phyloP scores from a whole-genome alignment of 176 grass and related monocot species.

The Aegilops speltoides region DNA sequence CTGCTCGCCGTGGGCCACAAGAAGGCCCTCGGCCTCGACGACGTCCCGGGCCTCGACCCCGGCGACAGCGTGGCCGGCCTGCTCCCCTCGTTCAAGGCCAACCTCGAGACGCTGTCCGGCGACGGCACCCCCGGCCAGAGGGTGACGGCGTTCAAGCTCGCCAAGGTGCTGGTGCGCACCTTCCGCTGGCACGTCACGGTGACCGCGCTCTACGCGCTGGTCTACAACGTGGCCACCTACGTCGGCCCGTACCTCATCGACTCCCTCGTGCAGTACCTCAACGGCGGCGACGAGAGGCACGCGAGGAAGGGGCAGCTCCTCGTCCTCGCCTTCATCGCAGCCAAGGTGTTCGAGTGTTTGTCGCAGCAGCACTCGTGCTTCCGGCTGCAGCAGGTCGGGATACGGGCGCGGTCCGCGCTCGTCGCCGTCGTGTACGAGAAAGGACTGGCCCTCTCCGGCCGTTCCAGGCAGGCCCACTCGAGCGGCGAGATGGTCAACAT shows the following conservation, averaged over 20 bases:
- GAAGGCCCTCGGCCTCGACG: slow-evolving; percentile 65
- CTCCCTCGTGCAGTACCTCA: slow-evolving; percentile 77
- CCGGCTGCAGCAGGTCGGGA: slow-evolving; percentile 49
- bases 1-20: slow-evolving; percentile 57
- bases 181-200: slow-evolving; percentile 45
- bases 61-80: slow-evolving; percentile 48
- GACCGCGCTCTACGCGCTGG: slow-evolving; percentile 57
- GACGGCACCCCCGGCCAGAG: neutral
- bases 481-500: slow-evolving; percentile 58
- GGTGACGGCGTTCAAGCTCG: slow-evolving; percentile 61
- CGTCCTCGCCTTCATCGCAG: slow-evolving; percentile 59
- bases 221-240: slow-evolving; percentile 63
- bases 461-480: slow-evolving; percentile 59
- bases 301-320: slow-evolving; percentile 51
- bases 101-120: slow-evolving; percentile 31
- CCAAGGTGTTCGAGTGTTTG: slow-evolving; percentile 65
- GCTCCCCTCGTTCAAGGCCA: slow-evolving; percentile 55
- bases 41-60: slow-evolving; percentile 56
- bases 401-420: slow-evolving; percentile 47
- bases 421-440: slow-evolving; percentile 70
- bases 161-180: slow-evolving; percentile 56
- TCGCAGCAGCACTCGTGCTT: slow-evolving; percentile 52
- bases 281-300: slow-evolving; percentile 39
- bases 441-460: slow-evolving; percentile 56
- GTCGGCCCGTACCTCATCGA: slow-evolving; percentile 80